Percentiles rank a stretch among this genome's conserved stretches.
Evolutionary conservation across 2,329 filamentous ascomycete species (phyloP).

Genomic region (Thermothelomyces thermophilus): DNA sequence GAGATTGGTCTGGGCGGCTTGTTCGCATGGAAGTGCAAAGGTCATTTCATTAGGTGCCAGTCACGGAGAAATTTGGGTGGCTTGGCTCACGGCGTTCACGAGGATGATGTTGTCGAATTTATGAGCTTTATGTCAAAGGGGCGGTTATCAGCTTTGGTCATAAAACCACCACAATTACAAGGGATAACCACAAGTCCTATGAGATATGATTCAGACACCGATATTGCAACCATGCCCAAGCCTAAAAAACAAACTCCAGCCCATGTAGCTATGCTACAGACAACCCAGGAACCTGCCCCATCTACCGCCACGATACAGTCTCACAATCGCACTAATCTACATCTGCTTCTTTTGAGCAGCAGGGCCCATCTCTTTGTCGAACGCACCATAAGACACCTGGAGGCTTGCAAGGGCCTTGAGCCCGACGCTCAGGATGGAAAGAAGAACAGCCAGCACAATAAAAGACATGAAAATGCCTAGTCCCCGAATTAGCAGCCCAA

Average conservation of each 20-base stretch:
- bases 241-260: constrained; percentile 20
- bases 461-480: constrained; percentile 85
- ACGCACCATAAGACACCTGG: constrained; percentile 86
- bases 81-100: constrained; percentile 11
- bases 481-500: constrained; percentile 12
- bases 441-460: constrained; percentile 60
- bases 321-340: constrained; percentile 3
- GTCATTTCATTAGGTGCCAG: not conserved
- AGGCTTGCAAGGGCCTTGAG: constrained; percentile 71
- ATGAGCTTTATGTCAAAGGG: not conserved
- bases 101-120: not conserved
- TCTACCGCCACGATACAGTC: constrained; percentile 7
- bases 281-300: constrained; percentile 10
- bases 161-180: no score
- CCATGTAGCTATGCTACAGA: constrained; percentile 16
- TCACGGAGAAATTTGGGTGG: constrained; percentile 21
- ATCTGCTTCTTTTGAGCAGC: constrained; percentile 69
- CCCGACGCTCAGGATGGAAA: constrained; percentile 73
- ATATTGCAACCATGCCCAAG: constrained; percentile 16
- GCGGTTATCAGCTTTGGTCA: no score
- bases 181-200: not conserved
- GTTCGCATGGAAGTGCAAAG: not conserved
- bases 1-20: not conserved
- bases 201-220: constrained; percentile 10
- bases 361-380: constrained; percentile 94